Percentiles rank a stretch among this genome's conserved stretches.
Conservation (phyloP, 805 yeast genomes). For the Metschnikowia bowlesiae region DNA sequence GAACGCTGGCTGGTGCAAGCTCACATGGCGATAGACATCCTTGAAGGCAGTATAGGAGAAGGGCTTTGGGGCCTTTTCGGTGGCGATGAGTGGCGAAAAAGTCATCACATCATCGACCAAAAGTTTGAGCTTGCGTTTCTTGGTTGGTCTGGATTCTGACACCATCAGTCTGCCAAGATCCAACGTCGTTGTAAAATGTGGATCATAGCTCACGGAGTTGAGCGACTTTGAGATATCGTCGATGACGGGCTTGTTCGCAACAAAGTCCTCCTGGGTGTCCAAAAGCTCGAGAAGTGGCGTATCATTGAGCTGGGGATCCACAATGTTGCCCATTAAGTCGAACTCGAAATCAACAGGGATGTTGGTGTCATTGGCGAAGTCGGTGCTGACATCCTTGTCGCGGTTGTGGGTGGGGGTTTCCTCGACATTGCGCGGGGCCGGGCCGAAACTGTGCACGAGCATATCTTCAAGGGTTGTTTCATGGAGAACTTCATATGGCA, state of each 20-base stretch:
- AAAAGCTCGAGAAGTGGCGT: conserved; percentile 7
- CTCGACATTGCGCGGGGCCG: too few species aligned
- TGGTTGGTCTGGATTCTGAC: background rate
- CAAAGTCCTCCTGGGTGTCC: conserved; percentile 13
- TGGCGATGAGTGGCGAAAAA: background rate
- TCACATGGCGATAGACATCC: conserved; percentile 5
- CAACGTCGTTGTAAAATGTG: conserved; percentile 6
- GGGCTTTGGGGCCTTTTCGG: background rate
- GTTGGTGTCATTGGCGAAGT: conserved; percentile 9
- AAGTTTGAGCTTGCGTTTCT: conserved; percentile 5
- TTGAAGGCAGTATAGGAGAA: background rate
- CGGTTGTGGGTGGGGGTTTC: background rate
- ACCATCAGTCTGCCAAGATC: conserved; percentile 4
- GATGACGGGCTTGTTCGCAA: conserved; percentile 3
- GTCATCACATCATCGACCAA: conserved; percentile 5
- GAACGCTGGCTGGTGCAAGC: conserved; percentile 7
- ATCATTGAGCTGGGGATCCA: background rate
- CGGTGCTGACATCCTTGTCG: conserved; percentile 5
- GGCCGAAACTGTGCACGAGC: background rate
- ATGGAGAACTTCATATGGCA: background rate
- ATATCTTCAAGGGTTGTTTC: background rate
- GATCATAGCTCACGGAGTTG: conserved; percentile 7
- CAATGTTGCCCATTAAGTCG: conserved; percentile 20
- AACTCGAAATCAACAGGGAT: conserved; percentile 20
- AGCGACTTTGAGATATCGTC: conserved; percentile 11